These are phyloP conservation scores for Lentinula novae-zelandiae DNA, from an alignment of 1,284 basidiomycete species.

Conservation along the genomic window DNA sequence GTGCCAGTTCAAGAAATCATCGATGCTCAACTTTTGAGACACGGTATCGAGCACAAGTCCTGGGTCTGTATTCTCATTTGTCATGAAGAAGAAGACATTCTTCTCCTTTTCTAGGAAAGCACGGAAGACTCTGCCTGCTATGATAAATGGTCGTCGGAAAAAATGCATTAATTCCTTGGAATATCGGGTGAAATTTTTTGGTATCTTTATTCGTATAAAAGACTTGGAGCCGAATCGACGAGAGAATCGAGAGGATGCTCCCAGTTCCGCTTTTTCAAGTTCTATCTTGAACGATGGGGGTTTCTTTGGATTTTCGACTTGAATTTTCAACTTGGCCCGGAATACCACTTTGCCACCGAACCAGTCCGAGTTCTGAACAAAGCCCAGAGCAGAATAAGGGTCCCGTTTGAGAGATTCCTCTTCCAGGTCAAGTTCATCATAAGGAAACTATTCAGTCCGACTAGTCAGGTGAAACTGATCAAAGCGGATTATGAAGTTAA, in stretches of 20 bases:
- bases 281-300: slow-evolving; percentile 26
- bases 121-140: slow-evolving; percentile 39
- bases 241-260: slow-evolving; percentile 38
- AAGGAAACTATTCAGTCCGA: slow-evolving; percentile 33
- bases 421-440: slow-evolving; percentile 42
- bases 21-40: slow-evolving; percentile 20
- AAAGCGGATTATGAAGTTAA: neutral
- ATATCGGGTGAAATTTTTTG: slow-evolving; percentile 24
- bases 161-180: slow-evolving; percentile 25
- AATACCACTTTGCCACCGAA: slow-evolving; percentile 45
- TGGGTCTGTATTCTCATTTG: slow-evolving; percentile 29
- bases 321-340: slow-evolving; percentile 25
- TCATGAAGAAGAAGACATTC: slow-evolving; percentile 38
- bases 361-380: slow-evolving; percentile 30
- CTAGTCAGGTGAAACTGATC: neutral
- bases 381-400: slow-evolving; percentile 31
- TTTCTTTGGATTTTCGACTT: slow-evolving; percentile 4
- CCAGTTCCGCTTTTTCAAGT: slow-evolving; percentile 36
- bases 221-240: slow-evolving; percentile 41
- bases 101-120: slow-evolving; percentile 42
- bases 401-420: slow-evolving; percentile 26
- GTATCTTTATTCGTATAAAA: slow-evolving; percentile 38
- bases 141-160: slow-evolving; percentile 34
- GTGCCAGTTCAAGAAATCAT: slow-evolving; percentile 26
- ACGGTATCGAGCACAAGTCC: slow-evolving; percentile 12